A percentile compares a stretch with the other conserved stretches of the same genome.
phyloP scores from a whole-genome alignment of 2,329 filamentous ascomycete genomes.

The Amphichorda felina region DNA sequence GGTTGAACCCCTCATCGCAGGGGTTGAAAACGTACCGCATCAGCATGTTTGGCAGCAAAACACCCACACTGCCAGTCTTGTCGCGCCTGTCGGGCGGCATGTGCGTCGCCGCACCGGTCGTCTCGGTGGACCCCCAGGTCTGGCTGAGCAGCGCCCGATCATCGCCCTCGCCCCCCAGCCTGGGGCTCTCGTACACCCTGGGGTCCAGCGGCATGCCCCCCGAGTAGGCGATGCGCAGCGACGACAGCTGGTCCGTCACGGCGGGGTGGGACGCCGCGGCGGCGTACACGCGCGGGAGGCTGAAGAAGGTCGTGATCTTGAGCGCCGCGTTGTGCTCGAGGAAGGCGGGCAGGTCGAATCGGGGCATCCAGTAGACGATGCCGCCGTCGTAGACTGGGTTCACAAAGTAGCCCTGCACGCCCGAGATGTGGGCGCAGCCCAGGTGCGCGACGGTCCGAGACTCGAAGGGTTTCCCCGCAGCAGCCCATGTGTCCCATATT shows the following conservation, averaged over 20 bases:
- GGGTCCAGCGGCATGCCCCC: constrained; percentile 45
- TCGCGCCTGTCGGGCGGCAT: constrained; percentile 26
- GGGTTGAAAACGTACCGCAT: constrained; percentile 13
- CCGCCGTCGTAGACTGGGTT: constrained; percentile 28
- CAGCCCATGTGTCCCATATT: constrained; percentile 14
- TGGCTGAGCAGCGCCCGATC: constrained; percentile 25
- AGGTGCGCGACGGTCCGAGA: constrained; percentile 28
- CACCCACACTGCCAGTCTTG: constrained; percentile 31
- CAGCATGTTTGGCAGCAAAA: constrained; percentile 13
- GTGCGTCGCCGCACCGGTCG: constrained; percentile 33
- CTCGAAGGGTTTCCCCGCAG: constrained; percentile 10
- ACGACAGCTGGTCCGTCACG: constrained; percentile 42
- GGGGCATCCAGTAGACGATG: constrained; percentile 49
- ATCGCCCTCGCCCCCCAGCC: constrained; percentile 27
- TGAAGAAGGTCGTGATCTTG: constrained; percentile 41
- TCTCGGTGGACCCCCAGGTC: constrained; percentile 49
- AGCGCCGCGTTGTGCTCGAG: constrained; percentile 37
- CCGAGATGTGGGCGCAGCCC: constrained; percentile 32
- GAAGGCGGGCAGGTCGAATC: constrained; percentile 44
- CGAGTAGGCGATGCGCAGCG: constrained; percentile 31
- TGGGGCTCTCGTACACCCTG: constrained; percentile 27
- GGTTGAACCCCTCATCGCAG: not conserved
- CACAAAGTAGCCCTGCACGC: constrained; percentile 29
- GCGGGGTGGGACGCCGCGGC: constrained; percentile 42
- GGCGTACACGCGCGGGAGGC: constrained; percentile 48